Base-by-base conservation (phyloP, 805 yeast species). In the Torulaspora quercuum region DNA sequence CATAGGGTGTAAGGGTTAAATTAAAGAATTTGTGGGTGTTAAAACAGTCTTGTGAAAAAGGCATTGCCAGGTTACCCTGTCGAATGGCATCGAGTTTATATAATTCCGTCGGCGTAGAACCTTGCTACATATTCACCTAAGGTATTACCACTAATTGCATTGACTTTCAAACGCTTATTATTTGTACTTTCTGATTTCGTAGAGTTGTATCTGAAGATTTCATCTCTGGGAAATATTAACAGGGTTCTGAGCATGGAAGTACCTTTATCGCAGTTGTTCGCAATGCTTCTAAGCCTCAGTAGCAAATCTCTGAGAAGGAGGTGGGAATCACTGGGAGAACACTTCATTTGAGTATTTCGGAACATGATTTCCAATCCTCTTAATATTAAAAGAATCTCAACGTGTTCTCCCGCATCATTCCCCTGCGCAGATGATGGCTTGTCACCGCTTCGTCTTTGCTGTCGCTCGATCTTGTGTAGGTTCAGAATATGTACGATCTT, bases 311-410 rank as follows among this genome's bases (percentile, higher is more conserved):
- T 49, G n/a, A 59, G 28, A 16, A 49, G 24, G 9, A 41, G 27
- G 24, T 59, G 61, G 6, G 56, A 42, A 6, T 33, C 42, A 11
- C 35, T 39, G 13, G 44, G 35, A 0, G 50, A 23, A 17, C 49
- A 46, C 7, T 35, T 42, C 17, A 51, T 35, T 11, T 46, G 53
- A 1, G 57, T 43, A 41, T 55, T 57, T 19, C 51, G 44, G 29
- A 51, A 56, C 54, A 57, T 57, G 10, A 49, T 46, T 17, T 56
- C 59, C 10, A 57, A 34, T 1, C 61, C 61, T 14, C 50, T 48
- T 5, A 58, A 36, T 6, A 52, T 24, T 6, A 53, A 21, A 7
- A 43, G 33, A 12, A 45, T 33, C 12, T 39, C 36, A 6, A 19
- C 33, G 16, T 30, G 36, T 10, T 17, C n/a, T n/a, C 29, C 21